Evolutionary conservation across 2,329 filamentous ascomycete species (phyloP).

Genomic region (Scortechinia acanthostroma): DNA sequence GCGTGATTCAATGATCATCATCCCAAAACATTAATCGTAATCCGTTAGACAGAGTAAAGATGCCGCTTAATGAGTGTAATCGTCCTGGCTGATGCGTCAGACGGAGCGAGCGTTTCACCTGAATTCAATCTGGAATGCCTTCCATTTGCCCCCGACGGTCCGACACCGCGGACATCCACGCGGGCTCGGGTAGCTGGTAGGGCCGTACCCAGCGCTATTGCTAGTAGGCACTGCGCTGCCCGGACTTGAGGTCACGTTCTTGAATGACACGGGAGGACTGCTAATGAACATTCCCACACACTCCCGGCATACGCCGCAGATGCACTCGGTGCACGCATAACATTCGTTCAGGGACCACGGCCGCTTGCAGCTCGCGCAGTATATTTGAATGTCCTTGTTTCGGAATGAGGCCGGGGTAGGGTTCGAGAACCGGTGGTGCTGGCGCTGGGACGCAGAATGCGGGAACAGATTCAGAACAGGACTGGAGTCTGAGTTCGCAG

Average conservation of each 20-base stretch:
- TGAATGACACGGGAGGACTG: not conserved
- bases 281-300: conserved; percentile 76
- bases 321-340: conserved; percentile 92
- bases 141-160: conserved; percentile 33
- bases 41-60: no score
- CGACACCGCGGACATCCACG: conserved; percentile 34
- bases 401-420: conserved; percentile 70
- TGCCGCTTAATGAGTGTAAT: no score
- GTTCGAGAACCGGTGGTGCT: conserved; percentile 50
- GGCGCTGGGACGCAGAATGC: not conserved
- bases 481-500: not conserved
- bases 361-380: conserved; percentile 80
- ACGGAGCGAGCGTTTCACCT: not conserved
- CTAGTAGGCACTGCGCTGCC: not conserved
- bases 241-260: not conserved
- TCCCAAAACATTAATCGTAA: no score
- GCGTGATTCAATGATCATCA: no score
- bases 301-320: conserved; percentile 81
- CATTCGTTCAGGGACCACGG: conserved; percentile 74
- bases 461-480: not conserved
- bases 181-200: conserved; percentile 24
- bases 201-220: conserved; percentile 12
- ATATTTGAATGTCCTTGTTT: conserved; percentile 76
- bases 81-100: no score
- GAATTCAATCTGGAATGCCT: conserved; percentile 33